Conservation (phyloP, 805 yeast species). For the Nematodospora valgi region DNA sequence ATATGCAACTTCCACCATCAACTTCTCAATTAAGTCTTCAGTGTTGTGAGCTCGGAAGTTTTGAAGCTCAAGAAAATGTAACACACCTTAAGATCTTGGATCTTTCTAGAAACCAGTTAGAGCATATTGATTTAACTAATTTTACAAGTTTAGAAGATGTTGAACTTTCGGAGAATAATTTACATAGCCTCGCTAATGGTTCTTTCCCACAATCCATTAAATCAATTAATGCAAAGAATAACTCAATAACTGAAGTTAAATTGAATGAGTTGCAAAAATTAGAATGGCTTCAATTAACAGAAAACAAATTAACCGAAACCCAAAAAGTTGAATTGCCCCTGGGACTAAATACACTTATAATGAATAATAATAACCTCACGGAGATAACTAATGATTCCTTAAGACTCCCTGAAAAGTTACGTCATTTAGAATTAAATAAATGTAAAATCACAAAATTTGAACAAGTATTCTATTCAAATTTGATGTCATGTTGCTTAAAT, state of each 20-base stretch:
- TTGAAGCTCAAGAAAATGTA: not conserved
- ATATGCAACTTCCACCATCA: slow-evolving; percentile 5
- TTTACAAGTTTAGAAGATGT: slow-evolving; percentile 4
- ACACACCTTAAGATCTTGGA: slow-evolving; percentile 1
- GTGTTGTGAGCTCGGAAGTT: slow-evolving; percentile 5
- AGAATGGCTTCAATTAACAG: slow-evolving; percentile 7
- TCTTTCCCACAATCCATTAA: slow-evolving; percentile 3
- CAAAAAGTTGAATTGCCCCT: slow-evolving; percentile 4
- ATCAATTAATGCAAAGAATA: slow-evolving; percentile 7
- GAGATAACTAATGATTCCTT: slow-evolving; percentile 4
- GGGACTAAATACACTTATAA: slow-evolving; percentile 4
- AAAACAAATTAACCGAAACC: slow-evolving; percentile 4
- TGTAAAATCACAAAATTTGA: slow-evolving; percentile 6
- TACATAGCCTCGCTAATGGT: not conserved
- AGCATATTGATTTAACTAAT: slow-evolving; percentile 2
- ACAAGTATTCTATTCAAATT: not conserved
- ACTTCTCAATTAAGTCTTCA: slow-evolving; percentile 5
- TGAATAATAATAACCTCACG: slow-evolving; percentile 5
- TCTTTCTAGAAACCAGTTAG: slow-evolving; percentile 6
- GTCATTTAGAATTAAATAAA: slow-evolving; percentile 8
- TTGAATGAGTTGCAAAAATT: slow-evolving; percentile 3
- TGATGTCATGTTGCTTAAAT: slow-evolving; percentile 5
- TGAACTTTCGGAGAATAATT: slow-evolving; percentile 6
- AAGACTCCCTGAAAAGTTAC: slow-evolving; percentile 2
- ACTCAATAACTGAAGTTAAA: slow-evolving; percentile 2